phyloP scores from a whole-genome alignment of 148 eudicot species.

The Oxyria digyna region DNA sequence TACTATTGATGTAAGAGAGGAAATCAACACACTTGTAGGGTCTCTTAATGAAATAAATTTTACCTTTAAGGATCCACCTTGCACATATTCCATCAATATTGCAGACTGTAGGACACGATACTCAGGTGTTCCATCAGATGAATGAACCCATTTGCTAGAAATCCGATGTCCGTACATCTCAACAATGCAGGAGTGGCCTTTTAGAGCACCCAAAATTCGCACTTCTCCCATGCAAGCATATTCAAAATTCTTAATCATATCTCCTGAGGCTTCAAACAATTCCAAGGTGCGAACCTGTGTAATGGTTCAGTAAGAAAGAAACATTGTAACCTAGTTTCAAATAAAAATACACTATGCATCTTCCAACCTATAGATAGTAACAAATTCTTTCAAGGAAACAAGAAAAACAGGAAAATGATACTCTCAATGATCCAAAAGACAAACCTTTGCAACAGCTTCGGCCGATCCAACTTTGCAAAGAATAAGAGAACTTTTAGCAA shows the following conservation, averaged over 20 bases:
- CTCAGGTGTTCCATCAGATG: conserved; percentile 44
- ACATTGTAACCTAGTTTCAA: not conserved
- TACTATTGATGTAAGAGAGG: not conserved
- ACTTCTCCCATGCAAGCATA: conserved; percentile 79
- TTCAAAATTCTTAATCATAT: conserved; percentile 62
- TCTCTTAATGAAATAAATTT: not conserved
- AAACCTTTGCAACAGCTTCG: conserved; percentile 83
- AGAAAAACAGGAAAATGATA: not conserved
- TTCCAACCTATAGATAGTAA: not conserved
- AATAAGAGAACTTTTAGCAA: conserved; percentile 45
- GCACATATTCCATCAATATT: conserved; percentile 76
- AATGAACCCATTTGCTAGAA: conserved; percentile 54
- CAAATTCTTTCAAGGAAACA: not conserved
- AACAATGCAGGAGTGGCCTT: conserved; percentile 64
- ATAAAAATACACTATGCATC: not conserved
- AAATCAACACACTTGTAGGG: not conserved
- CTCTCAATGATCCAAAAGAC: not conserved
- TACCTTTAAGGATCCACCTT: conserved; percentile 92
- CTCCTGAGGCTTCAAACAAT: conserved; percentile 37
- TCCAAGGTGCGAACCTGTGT: conserved; percentile 63
- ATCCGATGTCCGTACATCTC: conserved; percentile 78
- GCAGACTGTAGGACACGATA: conserved; percentile 57
- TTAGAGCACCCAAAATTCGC: conserved; percentile 60
- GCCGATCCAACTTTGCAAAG: conserved; percentile 57
- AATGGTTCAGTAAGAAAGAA: not conserved